A percentile compares a stretch with the other conserved stretches of the same genome.
phyloP scores from a whole-genome alignment of 306 rosid genomes.

The Abrus precatorius region DNA sequence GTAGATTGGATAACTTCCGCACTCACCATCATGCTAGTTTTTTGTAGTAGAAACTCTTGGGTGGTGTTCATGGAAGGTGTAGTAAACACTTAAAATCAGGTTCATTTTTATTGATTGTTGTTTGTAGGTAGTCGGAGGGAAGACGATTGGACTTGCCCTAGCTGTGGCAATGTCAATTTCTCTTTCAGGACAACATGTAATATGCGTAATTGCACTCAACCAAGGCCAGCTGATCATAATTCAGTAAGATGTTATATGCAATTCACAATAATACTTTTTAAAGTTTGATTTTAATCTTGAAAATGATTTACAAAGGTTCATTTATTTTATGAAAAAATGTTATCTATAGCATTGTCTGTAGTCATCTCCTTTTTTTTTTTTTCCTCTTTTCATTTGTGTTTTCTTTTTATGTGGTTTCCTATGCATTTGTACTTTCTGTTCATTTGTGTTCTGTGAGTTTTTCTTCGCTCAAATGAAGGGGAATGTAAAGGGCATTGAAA shows the following conservation, averaged over 20 bases:
- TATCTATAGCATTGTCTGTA: not conserved
- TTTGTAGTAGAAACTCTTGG: not conserved
- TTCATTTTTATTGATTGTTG: conserved; percentile 28
- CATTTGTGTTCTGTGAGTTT: not conserved
- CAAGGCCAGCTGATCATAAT: conserved; percentile 97
- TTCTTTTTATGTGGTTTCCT: not conserved
- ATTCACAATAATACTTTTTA: not conserved
- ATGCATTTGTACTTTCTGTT: not conserved
- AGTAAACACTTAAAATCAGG: not conserved
- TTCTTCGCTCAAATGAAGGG: not conserved
- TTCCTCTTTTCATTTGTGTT: not conserved
- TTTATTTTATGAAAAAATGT: conserved; percentile 11
- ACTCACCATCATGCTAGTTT: not conserved
- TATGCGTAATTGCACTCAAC: conserved; percentile 99
- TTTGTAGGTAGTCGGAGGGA: conserved; percentile 95
- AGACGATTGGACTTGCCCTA: conserved; percentile 99
- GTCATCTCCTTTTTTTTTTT: not conserved
- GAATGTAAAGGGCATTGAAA: not conserved
- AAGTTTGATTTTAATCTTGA: not conserved
- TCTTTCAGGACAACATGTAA: conserved; percentile 98
- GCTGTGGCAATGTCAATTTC: conserved; percentile 98
- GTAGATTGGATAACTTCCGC: not conserved
- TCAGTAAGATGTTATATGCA: conserved; percentile 58
- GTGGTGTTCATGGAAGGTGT: conserved; percentile 9
- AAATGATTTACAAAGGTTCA: conserved; percentile 19